Conservation (phyloP, 2,329 filamentous ascomycete species). For the Sporothrix protearum region DNA sequence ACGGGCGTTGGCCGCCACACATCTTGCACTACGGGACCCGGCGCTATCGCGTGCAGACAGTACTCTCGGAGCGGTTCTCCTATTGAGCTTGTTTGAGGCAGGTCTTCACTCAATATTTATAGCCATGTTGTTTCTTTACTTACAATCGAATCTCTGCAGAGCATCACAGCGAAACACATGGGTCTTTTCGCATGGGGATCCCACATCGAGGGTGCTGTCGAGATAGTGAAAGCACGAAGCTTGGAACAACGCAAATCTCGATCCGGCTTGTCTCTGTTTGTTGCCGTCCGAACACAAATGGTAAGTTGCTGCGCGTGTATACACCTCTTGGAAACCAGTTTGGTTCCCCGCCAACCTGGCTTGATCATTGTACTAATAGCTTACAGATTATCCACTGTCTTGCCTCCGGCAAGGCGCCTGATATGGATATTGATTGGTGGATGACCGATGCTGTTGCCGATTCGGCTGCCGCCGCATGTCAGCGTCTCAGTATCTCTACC, state of each 20-base stretch:
- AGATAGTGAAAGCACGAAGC: constrained; percentile 56
- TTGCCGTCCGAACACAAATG: constrained; percentile 59
- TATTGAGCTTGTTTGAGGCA: constrained; percentile 59
- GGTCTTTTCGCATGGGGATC: constrained; percentile 59
- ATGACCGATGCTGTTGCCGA: constrained; percentile 51
- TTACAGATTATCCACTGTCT: constrained; percentile 55
- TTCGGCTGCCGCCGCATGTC: constrained; percentile 45
- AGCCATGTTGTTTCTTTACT: neutral
- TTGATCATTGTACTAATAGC: neutral
- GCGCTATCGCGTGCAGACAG: constrained; percentile 50
- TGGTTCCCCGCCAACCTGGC: neutral
- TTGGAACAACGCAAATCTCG: constrained; percentile 53
- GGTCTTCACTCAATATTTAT: neutral
- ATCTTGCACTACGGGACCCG: constrained; percentile 51
- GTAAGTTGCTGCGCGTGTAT: constrained; percentile 36
- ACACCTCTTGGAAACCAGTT: neutral
- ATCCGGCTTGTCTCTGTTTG: constrained; percentile 54
- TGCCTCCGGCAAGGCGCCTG: constrained; percentile 49
- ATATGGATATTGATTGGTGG: constrained; percentile 59
- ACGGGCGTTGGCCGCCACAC: constrained; percentile 51
- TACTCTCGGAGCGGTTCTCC: constrained; percentile 56
- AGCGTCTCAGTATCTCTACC: constrained; percentile 52
- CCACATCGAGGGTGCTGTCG: constrained; percentile 62
- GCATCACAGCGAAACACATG: constrained; percentile 53
- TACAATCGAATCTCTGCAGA: constrained; percentile 29